Evolutionary conservation across 257 asterid genomes (phyloP).

Genomic region (Anisodus tanguticus): DNA sequence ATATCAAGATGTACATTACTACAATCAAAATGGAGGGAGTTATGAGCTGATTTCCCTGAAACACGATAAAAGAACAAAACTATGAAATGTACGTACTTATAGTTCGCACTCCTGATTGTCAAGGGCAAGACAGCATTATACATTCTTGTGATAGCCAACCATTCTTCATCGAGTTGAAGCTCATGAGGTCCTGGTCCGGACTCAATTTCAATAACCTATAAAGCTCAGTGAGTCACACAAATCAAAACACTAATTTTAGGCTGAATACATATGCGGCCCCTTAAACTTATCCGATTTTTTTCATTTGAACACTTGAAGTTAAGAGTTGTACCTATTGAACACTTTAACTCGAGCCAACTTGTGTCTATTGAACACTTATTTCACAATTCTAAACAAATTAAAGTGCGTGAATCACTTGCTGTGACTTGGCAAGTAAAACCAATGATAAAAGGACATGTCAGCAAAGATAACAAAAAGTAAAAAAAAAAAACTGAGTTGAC

Average conservation of each 20-base stretch:
- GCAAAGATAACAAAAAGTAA: neutral
- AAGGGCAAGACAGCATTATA: slow-evolving; percentile 73
- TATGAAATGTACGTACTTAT: slow-evolving; percentile 49
- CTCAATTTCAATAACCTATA: slow-evolving; percentile 77
- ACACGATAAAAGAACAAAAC: slow-evolving; percentile 24
- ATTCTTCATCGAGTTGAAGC: slow-evolving; percentile 92
- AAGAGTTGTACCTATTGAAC: slow-evolving; percentile 19
- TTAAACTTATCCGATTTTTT: neutral
- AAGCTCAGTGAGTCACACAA: slow-evolving; percentile 33
- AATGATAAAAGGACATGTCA: neutral
- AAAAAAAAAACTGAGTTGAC: neutral
- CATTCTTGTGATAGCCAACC: slow-evolving; percentile 90
- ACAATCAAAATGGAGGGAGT: slow-evolving; percentile 34
- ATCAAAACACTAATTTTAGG: slow-evolving; percentile 30
- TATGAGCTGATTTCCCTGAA: slow-evolving; percentile 25
- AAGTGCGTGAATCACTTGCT: neutral
- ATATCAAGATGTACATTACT: slow-evolving; percentile 61
- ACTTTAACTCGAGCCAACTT: neutral
- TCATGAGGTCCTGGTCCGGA: slow-evolving; percentile 79
- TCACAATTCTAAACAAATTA: slow-evolving; percentile 10
- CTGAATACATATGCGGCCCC: neutral
- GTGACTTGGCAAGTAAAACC: neutral
- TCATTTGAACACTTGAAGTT: neutral
- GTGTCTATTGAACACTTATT: neutral
- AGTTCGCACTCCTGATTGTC: slow-evolving; percentile 53